Evolutionary conservation across 2,329 filamentous ascomycete genomes (phyloP).

Genomic region (Geosmithia putterillii): DNA sequence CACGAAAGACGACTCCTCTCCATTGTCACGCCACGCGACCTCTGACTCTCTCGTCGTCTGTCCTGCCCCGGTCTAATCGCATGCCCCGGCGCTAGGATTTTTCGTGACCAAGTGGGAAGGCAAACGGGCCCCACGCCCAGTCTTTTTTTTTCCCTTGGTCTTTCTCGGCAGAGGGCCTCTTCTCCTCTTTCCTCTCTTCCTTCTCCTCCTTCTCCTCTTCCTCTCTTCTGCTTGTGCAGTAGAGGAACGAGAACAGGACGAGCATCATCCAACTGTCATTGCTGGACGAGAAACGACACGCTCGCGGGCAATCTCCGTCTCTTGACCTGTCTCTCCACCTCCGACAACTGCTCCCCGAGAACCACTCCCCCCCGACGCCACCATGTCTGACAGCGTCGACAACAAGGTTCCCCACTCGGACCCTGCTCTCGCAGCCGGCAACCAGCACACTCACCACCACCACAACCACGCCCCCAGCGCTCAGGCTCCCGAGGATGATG

Average conservation of each 20-base stretch:
- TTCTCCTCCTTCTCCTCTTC: background rate
- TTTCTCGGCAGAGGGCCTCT: too few species aligned
- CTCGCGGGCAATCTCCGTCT: background rate
- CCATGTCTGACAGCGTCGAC: conserved; percentile 3
- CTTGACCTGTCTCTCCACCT: background rate
- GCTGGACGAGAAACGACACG: background rate
- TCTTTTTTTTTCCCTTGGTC: background rate
- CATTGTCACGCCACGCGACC: too few species aligned
- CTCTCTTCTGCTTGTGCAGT: background rate
- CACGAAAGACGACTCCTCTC: too few species aligned
- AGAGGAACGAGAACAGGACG: background rate
- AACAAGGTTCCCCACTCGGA: conserved; percentile 1
- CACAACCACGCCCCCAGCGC: conserved; percentile 25
- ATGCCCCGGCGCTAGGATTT: too few species aligned
- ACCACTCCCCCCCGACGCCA: background rate
- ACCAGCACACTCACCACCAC: conserved; percentile 32
- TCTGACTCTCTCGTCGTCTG: too few species aligned
- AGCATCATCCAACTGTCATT: too few species aligned
- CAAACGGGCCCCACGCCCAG: background rate
- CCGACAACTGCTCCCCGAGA: background rate
- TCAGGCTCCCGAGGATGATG: conserved; percentile 21
- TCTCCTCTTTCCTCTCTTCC: background rate
- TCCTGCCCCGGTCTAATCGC: too few species aligned
- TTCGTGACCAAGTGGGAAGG: too few species aligned
- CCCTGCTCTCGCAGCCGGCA: conserved; percentile 19